These are phyloP conservation scores for Rhynchosporium agropyri DNA, from an alignment of 2,329 filamentous ascomycete genomes.

Conservation along the genomic window DNA sequence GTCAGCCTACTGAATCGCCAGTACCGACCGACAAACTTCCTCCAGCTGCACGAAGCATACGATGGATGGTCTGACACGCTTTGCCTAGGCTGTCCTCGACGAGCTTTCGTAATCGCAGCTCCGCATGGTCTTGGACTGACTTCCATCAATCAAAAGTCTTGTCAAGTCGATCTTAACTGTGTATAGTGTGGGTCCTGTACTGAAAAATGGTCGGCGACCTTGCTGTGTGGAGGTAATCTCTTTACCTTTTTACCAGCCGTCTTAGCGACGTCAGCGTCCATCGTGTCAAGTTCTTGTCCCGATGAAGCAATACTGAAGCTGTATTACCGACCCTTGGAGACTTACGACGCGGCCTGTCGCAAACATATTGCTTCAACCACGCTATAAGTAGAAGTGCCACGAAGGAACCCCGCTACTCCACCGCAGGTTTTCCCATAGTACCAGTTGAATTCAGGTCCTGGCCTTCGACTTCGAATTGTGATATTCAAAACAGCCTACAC, in stretches of 20 bases:
- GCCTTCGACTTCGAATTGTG: not conserved
- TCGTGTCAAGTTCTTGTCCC: slow-evolving; percentile 3
- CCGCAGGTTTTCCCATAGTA: not conserved
- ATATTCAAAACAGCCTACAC: not conserved
- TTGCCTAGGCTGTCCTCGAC: not conserved
- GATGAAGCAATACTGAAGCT: slow-evolving; percentile 15
- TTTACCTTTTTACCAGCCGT: slow-evolving; percentile 9
- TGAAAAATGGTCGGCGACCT: slow-evolving; percentile 6
- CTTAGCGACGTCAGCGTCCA: slow-evolving; percentile 1
- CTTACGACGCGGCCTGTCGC: slow-evolving; percentile 7
- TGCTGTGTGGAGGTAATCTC: not conserved
- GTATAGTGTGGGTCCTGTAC: not conserved
- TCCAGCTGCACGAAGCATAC: slow-evolving; percentile 5
- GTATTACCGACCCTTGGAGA: not conserved
- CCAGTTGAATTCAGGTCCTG: not conserved
- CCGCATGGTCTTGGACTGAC: not conserved
- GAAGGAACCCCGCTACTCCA: slow-evolving; percentile 1
- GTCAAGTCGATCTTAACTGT: slow-evolving; percentile 9
- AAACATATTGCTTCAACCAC: slow-evolving; percentile 1
- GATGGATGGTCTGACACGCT: slow-evolving; percentile 2
- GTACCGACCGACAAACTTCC: slow-evolving; percentile 13
- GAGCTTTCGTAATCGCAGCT: not conserved
- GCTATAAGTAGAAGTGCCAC: not conserved
- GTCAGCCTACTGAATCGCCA: not conserved
- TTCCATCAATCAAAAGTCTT: not conserved